phyloP scores from a whole-genome alignment of 371 early-diverging fungal species.

The Dinochytrium kinnereticum region DNA sequence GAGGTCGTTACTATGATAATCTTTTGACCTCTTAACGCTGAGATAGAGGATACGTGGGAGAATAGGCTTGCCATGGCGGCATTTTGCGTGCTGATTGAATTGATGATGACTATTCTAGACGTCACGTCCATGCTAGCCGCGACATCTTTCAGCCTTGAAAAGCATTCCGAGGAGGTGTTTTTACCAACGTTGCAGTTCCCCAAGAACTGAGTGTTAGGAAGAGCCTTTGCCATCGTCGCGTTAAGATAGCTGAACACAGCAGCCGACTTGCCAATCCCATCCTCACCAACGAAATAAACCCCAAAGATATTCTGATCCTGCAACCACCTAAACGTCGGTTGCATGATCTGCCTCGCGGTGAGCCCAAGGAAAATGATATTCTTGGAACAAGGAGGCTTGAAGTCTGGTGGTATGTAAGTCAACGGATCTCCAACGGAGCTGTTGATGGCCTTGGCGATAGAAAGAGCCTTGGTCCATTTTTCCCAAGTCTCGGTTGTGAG shows the following conservation, averaged over 20 bases:
- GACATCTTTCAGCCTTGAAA: not conserved
- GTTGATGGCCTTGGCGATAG: not conserved
- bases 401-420: not conserved
- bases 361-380: constrained; percentile 14
- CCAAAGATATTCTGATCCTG: not conserved
- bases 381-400: not conserved
- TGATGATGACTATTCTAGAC: not conserved
- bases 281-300: not conserved
- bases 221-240: not conserved
- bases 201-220: not conserved
- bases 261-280: not conserved
- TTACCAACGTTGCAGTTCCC: not conserved
- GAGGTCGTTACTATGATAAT: not conserved
- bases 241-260: not conserved
- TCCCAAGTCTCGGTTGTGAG: not conserved
- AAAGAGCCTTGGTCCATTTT: not conserved
- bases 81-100: not conserved
- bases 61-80: not conserved
- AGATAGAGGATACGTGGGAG: not conserved
- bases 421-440: not conserved
- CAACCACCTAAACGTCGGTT: constrained; percentile 13
- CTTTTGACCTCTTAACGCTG: not conserved
- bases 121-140: not conserved
- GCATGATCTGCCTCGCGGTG: not conserved
- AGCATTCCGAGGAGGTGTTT: not conserved